Base-by-base conservation (phyloP, 768 basidiomycete genomes). In the Pleurotus platypus region DNA sequence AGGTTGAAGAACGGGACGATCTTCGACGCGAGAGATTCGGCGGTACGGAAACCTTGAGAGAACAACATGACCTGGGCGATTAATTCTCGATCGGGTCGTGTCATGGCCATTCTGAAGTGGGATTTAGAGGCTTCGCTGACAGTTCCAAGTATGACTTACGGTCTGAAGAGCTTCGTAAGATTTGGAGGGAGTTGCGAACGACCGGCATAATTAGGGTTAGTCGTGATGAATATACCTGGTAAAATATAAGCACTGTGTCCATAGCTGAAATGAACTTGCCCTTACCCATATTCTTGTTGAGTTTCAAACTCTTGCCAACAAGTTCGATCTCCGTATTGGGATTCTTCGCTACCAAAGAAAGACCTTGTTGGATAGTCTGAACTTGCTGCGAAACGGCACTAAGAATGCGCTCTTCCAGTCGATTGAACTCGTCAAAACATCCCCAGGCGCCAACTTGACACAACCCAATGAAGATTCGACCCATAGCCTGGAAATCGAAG, bases 401-500 rank as follows among this genome's bases (percentile, higher is more conserved):
- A 57, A 99, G 81, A 67, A 98, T 99, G 42, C 97, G 87, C 72
- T 99, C 97, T 70, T 98, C 97, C 46, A 99, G 80, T 64, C 97
- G 89, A 71, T 99, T 99, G 77, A 97, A 96, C 72, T 97, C 94
- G 68, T 97, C 94, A 72, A 95, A 94, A 67, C 92, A 95, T 11
- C 97, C 97, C 97, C 97, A 99, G 0, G 97, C 97, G 30, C 97
- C 97, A 37, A 98, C 97, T 78, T 97, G 95, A 74, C 97, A 99
- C 12, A 99, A 83, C 51, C 97, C 97, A 64, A 98, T 87, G 69
- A 99, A 99, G 64, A 99, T 98, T 61, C 97, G 91, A 61, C 97
- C 97, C 97, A 99, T 98, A 1, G 97, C 97, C 69, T 98, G 95
- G 79, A 98, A 98, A 72, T 99, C 97, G 72, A 99, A 98, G 0